Evolutionary conservation across 2,329 filamentous ascomycete species (phyloP), one percentile per base, ranked within the genome.

Genomic region (Alternaria sp.): DNA sequence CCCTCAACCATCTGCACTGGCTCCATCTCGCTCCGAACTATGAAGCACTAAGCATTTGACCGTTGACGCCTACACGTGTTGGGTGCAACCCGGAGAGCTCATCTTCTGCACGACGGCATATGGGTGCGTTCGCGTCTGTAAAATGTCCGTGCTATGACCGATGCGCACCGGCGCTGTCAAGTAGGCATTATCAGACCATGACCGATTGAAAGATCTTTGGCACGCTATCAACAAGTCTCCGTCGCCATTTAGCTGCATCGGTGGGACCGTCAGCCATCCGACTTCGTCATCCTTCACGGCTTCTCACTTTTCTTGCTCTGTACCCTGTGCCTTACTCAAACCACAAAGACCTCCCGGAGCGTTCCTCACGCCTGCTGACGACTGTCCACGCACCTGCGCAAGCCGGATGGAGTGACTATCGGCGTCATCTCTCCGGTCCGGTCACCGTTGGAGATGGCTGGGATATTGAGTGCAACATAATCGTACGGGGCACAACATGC

Each of bases 151-250:
- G 55, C 61, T 18, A 48, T 24, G 18, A 57, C 54, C 54, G 38
- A 46, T 66, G 61, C 48, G 57, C 51, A 20, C 48, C 48, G 58
- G 65, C 62, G 64, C 69, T 69, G 64, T 70, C 67, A 68, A 66
- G 59, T 18, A 39, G 9, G 36, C 48, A 38, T 43, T n/a, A 51
- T 51, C 60, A 61, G 53, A 57, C 57, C 62, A 51, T 57, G 61
- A 28, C 58, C 60, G 59, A 59, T 44, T 64, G 62, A 63, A 44
- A 55, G 48, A 61, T 67, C 53, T 51, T 34, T 55, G 51, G 54
- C 56, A 64, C 68, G 64, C 63, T 64, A 70, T 61, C 54, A 49
- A 65, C 65, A 69, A 63, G 62, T 69, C 54, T 66, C 62, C 51
- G 57, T 65, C 52, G 55, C 61, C 57, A 67, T 68, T 49, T 58